Base-by-base conservation (phyloP, 768 basidiomycete genomes). In the Rhodocollybia butyracea region DNA sequence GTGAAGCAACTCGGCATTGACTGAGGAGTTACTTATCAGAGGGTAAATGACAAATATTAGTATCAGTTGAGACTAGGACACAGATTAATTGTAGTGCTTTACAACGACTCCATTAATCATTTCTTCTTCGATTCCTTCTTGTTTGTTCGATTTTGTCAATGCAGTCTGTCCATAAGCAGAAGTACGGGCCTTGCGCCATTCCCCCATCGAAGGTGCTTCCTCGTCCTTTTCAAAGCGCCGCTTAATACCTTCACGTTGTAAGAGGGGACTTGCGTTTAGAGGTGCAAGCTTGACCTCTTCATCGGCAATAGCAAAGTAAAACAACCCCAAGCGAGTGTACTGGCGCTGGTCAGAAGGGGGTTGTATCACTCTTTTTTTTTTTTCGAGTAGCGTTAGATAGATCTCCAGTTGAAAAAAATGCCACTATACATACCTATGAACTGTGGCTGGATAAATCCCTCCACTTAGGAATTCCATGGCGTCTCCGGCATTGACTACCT, bases 401-500 rank as follows among this genome's bases (percentile, higher is more conserved):
- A 19, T 13, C 15, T n/a, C n/a, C 39, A 17, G 21, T 40, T 40
- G 45, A 12, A 48, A 34, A 8, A 27, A 26, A 15, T 7, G n/a
- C 12, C 11, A 21, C 17, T 7, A 50, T 21, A 51, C 21, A 2
- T n/a, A 53, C 51, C 56, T 41, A 27, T 58, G 57, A 10, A 53
- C 46, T 22, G 57, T 58, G 11, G 51, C 51, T 11, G n/a, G 43
- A 58, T 58, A 58, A 27, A 40, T 27, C n/a, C 57, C 57, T 29
- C 53, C 53, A 26, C 42, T 46, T 3, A 56, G 53, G n/a, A 54
- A 54, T 54, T 78, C 76, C 42, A 82, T 63, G 5, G 73, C 68
- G 57, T 82, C 79, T 22, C 79, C 78, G 5, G 74, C 72, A 47
- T 80, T 80, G 50, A 80, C 64, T 26, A 76, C 70, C 74, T 75